Base-by-base conservation (phyloP, 495 filamentous ascomycete species). In the Penicillium samsonianum region DNA sequence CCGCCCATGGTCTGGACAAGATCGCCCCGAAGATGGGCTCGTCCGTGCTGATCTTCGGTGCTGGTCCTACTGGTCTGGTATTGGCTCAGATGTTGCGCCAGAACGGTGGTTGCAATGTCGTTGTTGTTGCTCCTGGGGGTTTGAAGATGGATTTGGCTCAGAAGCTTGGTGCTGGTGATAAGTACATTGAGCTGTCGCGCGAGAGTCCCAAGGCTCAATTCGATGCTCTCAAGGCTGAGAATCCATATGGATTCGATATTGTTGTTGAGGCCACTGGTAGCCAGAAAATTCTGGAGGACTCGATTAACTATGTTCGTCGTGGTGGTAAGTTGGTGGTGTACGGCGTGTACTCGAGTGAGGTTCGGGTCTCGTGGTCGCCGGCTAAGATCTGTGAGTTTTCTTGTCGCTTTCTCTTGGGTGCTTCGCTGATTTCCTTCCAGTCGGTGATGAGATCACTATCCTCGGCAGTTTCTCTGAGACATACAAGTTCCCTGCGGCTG, bases 201-300 rank as follows among this genome's bases (percentile, higher is more conserved):
- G 62, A 68, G 43, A 76, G 84, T 67, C 74, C 83, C 0, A 67
- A 74, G 46, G 76, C 74, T 0, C 83, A 86, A 67, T 87, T 83
- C 66, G 74, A 80, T 37, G 71, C 85, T 66, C 73, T 88, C 55
- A 85, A 86, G 76, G 73, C 69, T 17, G 82, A 85, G 35, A 82
- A 89, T 70, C 86, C 86, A 6, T 85, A 89, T 62, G 87, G 87
- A 5, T 90, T 89, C 62, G 86, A 89, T 57, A 87, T 90, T 53
- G 85, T 87, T 45, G 73, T 83, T 20, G 75, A 76, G 58, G 87
- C 87, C 8, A 88, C 85, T 45, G 86, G 87, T 12, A 85, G 76
- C 62, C 68, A 79, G 25, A 87, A 82, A 70, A 83, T 89, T 59
- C 79, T 90, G 5, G 87, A 89, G 63, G 84, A 87, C 64, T 76